These are phyloP conservation scores for Pezicula radicicola DNA, from an alignment of 2,329 filamentous ascomycete species.

Conservation along the genomic window DNA sequence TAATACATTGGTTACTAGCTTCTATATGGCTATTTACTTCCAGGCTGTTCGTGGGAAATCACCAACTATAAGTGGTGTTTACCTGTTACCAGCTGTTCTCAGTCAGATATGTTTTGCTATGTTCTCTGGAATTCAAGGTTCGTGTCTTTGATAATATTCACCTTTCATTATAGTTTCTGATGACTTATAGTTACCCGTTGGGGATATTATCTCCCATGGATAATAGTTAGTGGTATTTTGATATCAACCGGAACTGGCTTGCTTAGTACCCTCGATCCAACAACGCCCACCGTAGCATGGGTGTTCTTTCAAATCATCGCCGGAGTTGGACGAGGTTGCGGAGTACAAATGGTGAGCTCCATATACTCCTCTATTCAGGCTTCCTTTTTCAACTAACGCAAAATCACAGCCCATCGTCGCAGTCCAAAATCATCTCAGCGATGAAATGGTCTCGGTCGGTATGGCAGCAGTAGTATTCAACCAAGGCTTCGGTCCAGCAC, in stretches of 20 bases:
- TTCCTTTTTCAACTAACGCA: too few relatives aligned
- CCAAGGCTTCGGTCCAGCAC: slow-evolving; percentile 26
- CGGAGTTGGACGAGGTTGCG: slow-evolving; percentile 9
- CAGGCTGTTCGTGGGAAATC: slow-evolving; percentile 19
- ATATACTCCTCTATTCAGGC: too few relatives aligned
- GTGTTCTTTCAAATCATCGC: slow-evolving; percentile 13
- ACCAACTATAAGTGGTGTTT: slow-evolving; percentile 14
- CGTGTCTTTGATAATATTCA: slow-evolving; percentile 10
- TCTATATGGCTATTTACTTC: slow-evolving; percentile 24
- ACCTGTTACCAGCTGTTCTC: slow-evolving; percentile 14
- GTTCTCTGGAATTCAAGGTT: slow-evolving; percentile 9
- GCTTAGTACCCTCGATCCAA: slow-evolving; percentile 23
- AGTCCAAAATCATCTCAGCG: slow-evolving; percentile 28
- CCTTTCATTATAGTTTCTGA: neutral
- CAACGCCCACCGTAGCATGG: slow-evolving; percentile 8
- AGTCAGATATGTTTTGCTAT: neutral
- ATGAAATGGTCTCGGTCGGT: slow-evolving; percentile 26
- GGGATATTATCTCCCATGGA: slow-evolving; percentile 28
- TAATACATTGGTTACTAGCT: neutral
- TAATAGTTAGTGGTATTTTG: slow-evolving; percentile 24
- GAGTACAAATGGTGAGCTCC: slow-evolving; percentile 7
- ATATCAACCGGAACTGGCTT: slow-evolving; percentile 26
- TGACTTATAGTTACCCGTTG: neutral
- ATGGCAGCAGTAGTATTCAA: slow-evolving; percentile 32
- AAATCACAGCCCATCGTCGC: slow-evolving; percentile 22